Percentiles rank a stretch among this genome's conserved stretches.
phyloP scores from a whole-genome alignment of 306 rosid genomes.

The Quercus alba region DNA sequence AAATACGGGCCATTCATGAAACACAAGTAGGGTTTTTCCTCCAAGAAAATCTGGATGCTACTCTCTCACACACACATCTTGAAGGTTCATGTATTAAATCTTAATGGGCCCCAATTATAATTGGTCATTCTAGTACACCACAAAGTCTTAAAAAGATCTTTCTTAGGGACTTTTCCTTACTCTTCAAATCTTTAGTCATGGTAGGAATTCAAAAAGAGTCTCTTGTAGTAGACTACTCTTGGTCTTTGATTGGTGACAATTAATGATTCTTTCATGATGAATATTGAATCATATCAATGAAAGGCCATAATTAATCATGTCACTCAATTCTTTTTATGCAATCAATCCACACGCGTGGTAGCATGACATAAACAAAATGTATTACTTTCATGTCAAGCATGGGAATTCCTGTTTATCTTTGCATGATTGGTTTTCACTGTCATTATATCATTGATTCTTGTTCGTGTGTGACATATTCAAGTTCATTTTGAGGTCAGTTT shows the following conservation, averaged over 20 bases:
- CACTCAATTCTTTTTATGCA: not conserved
- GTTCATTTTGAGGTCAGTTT: too few species aligned
- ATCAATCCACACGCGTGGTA: constrained; percentile 5
- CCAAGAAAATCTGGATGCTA: not conserved
- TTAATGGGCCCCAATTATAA: constrained; percentile 18
- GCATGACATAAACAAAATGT: not conserved
- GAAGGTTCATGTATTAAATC: constrained; percentile 24
- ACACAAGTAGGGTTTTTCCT: too few species aligned
- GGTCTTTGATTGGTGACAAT: not conserved
- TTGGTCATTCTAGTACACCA: not conserved
- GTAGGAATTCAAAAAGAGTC: too few species aligned
- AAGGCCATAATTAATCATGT: not conserved
- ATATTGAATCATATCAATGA: not conserved
- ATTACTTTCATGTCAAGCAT: too few species aligned
- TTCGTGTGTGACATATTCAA: too few species aligned
- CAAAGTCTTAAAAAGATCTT: not conserved
- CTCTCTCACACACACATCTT: not conserved
- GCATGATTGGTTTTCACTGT: too few species aligned
- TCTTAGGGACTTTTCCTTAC: not conserved
- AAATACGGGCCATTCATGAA: too few species aligned
- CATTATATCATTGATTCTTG: too few species aligned
- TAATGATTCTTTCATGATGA: not conserved
- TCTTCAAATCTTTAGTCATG: not conserved
- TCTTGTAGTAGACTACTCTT: too few species aligned
- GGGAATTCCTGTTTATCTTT: too few species aligned